Evolutionary conservation across 164 flowering plant genomes (phyloP).

Genomic region (Vitis amurensis): DNA sequence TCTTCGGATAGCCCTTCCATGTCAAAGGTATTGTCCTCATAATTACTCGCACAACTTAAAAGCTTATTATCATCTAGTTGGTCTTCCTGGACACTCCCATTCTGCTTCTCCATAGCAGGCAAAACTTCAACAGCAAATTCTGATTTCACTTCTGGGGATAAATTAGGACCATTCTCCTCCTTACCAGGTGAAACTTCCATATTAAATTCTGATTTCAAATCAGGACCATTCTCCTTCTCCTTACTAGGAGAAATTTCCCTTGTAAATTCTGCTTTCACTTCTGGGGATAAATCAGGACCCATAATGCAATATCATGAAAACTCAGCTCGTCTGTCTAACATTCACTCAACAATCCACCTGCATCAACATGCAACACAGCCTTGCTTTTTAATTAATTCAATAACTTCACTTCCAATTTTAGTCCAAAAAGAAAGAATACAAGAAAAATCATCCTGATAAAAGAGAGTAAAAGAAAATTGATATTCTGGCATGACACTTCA

Average conservation of each 20-base stretch:
- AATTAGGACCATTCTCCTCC: neutral
- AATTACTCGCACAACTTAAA: slow-evolving; percentile 11
- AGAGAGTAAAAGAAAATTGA: no score
- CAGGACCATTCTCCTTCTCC: neutral
- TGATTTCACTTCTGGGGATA: neutral
- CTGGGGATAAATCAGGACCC: slow-evolving; percentile 24
- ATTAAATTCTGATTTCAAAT: neutral
- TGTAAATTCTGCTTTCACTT: neutral
- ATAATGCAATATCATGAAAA: slow-evolving; percentile 11
- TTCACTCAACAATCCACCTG: no score
- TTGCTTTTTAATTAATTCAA: no score
- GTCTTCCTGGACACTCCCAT: slow-evolving; percentile 7
- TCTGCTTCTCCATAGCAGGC: neutral
- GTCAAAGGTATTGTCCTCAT: slow-evolving; percentile 8
- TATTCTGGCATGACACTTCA: no score
- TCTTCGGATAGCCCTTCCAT: slow-evolving; percentile 9
- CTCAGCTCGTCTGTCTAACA: neutral
- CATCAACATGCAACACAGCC: no score
- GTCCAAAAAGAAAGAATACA: no score
- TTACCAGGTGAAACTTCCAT: slow-evolving; percentile 6
- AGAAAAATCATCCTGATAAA: no score
- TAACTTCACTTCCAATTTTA: no score
- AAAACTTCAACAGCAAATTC: neutral
- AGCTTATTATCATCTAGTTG: slow-evolving; percentile 8
- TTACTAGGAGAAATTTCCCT: slow-evolving; percentile 5